These are phyloP conservation scores for Picea sitchensis DNA, from an alignment of 75 land plant genomes.

Conservation along the genomic window DNA sequence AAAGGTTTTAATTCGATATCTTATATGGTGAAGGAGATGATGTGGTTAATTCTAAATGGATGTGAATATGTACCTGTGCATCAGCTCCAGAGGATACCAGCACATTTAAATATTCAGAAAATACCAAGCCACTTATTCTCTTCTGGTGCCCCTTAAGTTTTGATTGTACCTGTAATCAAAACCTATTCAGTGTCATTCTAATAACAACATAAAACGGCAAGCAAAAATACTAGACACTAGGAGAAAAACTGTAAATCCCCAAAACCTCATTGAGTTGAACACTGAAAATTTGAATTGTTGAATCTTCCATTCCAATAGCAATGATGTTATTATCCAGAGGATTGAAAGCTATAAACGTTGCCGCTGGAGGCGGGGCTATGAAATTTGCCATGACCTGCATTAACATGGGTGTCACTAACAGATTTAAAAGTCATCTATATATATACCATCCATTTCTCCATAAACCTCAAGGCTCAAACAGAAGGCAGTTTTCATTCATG, in stretches of 20 bases:
- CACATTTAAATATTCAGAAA: slow-evolving; percentile 47
- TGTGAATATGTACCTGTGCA: background rate
- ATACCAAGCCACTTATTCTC: slow-evolving; percentile 60
- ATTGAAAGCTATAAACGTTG: slow-evolving; percentile 20
- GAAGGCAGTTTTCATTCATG: no score
- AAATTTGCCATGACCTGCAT: slow-evolving; percentile 21
- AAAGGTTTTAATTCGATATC: background rate
- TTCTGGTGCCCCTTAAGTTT: slow-evolving; percentile 66
- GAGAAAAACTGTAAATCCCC: no score
- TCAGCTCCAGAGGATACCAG: slow-evolving; percentile 64
- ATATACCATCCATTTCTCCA: no score
- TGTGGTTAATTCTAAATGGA: no score
- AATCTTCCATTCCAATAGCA: slow-evolving; percentile 28
- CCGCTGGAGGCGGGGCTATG: slow-evolving; percentile 22
- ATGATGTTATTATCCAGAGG: slow-evolving; percentile 25
- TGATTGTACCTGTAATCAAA: slow-evolving; percentile 5
- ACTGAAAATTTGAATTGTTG: slow-evolving; percentile 19
- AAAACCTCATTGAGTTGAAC: background rate
- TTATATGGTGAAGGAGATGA: background rate
- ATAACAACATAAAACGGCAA: background rate
- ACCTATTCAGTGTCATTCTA: background rate
- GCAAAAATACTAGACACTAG: no score
- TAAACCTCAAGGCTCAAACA: no score
- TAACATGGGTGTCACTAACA: background rate
- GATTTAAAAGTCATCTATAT: no score